These are phyloP conservation scores for Epithemia pelagica DNA, from an alignment of 108 stramenopile species.

Conservation along the genomic window DNA sequence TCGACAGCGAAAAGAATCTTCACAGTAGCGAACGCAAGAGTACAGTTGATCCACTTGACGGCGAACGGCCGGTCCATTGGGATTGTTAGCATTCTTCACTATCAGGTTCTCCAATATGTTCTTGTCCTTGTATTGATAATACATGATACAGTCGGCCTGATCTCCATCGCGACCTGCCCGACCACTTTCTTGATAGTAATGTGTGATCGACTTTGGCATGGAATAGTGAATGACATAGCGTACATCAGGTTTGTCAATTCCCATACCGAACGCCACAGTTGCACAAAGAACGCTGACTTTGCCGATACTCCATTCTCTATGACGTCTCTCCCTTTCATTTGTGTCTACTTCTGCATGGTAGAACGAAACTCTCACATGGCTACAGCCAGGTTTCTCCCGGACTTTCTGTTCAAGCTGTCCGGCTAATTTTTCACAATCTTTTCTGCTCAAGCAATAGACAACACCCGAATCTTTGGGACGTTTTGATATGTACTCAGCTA, in stretches of 20 bases:
- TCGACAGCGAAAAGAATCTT: conserved; percentile 78
- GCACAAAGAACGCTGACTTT: conserved; percentile 90
- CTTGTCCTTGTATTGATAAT: conserved; percentile 89
- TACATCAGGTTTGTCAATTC: conserved; percentile 65
- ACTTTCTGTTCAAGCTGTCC: conserved; percentile 60
- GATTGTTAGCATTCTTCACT: conserved; percentile 43
- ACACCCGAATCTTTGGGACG: conserved; percentile 86
- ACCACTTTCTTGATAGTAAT: conserved; percentile 97
- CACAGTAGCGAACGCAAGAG: conserved; percentile 78
- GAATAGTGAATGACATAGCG: conserved; percentile 97
- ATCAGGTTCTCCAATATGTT: conserved; percentile 81
- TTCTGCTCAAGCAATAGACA: conserved; percentile 93
- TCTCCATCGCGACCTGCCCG: conserved; percentile 94
- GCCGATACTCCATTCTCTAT: conserved; percentile 88
- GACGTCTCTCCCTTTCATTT: conserved; percentile 64
- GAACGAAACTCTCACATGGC: conserved; percentile 66
- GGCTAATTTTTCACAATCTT: conserved; percentile 87
- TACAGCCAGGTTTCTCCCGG: conserved; percentile 41
- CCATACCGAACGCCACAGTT: conserved; percentile 58
- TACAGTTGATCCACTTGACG: conserved; percentile 84
- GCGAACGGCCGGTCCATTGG: conserved; percentile 36
- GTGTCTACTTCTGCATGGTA: conserved; percentile 95
- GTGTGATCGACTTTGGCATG: conserved; percentile 97
- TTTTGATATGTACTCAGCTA: conserved; percentile 69
- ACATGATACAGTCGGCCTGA: conserved; percentile 90